These are phyloP conservation scores for Chamaecyparis obtusa DNA, from an alignment of 75 land plant species.

Conservation along the genomic window DNA sequence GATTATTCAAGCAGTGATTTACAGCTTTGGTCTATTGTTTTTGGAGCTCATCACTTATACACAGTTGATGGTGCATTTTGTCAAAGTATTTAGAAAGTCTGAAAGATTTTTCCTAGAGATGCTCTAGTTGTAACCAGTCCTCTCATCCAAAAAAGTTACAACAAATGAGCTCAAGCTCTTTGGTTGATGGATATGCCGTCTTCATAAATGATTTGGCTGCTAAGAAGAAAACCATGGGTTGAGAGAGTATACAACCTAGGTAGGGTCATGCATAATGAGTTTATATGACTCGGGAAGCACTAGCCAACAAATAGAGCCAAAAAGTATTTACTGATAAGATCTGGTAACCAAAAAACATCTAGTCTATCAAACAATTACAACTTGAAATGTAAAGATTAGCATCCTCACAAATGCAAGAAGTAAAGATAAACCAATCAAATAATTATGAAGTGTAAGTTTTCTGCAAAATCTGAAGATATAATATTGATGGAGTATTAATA, in stretches of 20 bases:
- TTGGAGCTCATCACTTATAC: neutral
- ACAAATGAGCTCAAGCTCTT: neutral
- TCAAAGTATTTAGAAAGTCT: too few species aligned
- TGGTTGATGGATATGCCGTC: neutral
- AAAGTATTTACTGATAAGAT: neutral
- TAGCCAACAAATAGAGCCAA: neutral
- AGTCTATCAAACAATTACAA: neutral
- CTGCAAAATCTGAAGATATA: too few species aligned
- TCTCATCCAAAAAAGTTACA: neutral
- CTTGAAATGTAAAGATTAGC: neutral
- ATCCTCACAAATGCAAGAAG: neutral
- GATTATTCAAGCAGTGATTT: neutral
- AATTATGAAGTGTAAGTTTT: neutral
- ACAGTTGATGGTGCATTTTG: neutral
- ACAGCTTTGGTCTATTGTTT: neutral
- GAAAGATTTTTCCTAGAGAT: neutral
- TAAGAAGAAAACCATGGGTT: neutral
- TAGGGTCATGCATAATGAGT: neutral
- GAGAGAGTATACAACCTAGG: neutral
- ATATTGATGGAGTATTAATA: too few species aligned
- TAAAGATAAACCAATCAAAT: neutral
- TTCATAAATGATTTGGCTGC: neutral
- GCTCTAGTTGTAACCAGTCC: neutral
- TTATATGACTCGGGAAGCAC: neutral
- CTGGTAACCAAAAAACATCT: neutral